A percentile compares a stretch with the other conserved stretches of the same genome.
These are phyloP conservation scores for Batrachochytrium dendrobatidis DNA, from an alignment of 371 early-diverging fungal species.

Conservation along the genomic window DNA sequence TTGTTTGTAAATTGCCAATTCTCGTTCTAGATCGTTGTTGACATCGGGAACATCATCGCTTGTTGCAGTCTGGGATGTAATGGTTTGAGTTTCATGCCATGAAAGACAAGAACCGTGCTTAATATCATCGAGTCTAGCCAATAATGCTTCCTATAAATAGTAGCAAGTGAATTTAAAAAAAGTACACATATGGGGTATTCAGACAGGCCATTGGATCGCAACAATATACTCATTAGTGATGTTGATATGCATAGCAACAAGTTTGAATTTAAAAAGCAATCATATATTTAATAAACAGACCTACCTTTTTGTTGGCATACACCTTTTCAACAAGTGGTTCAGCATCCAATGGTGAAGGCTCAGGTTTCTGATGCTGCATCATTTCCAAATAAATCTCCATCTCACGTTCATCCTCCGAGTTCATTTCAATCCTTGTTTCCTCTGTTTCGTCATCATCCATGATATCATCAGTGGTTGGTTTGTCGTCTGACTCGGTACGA, in stretches of 20 bases:
- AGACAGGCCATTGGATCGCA: no score
- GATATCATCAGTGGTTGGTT: conserved; percentile 12
- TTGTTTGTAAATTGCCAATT: conserved; percentile 82
- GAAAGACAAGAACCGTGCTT: conserved; percentile 40
- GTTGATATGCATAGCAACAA: no score
- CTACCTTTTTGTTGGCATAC: conserved; percentile 66
- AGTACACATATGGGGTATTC: conserved; percentile 9
- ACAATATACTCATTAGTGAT: no score
- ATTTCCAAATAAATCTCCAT: conserved; percentile 28
- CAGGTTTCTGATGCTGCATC: conserved; percentile 16
- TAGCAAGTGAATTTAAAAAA: conserved; percentile 20
- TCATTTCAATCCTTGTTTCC: conserved; percentile 3
- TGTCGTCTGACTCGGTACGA: conserved; percentile 16
- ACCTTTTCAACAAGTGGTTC: conserved; percentile 54
- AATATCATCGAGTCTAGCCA: conserved; percentile 32
- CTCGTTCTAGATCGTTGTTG: conserved; percentile 81
- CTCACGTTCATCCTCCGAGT: conserved; percentile 26
- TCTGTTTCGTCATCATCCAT: conserved; percentile 9
- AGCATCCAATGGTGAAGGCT: conserved; percentile 39
- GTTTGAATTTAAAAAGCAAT: no score
- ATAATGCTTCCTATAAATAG: conserved; percentile 57
- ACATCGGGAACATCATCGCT: conserved; percentile 40
- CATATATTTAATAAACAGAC: neutral
- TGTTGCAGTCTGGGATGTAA: conserved; percentile 56
- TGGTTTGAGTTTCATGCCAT: conserved; percentile 73